Conservation (phyloP, 1,139 yeast genomes). For the Kodamaea arcana region DNA sequence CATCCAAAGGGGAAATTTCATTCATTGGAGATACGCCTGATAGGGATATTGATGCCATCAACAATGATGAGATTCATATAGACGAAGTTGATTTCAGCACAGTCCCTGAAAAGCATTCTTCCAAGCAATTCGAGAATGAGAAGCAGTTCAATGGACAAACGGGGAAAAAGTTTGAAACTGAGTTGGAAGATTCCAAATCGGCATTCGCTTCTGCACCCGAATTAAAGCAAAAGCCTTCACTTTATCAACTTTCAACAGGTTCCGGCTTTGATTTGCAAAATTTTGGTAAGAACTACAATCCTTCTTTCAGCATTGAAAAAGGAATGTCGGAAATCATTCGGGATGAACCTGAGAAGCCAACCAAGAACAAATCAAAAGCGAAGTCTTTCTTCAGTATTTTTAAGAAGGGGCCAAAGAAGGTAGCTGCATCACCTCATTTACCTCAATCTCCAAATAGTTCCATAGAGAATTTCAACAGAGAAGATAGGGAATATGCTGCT, state of each 20-base stretch:
- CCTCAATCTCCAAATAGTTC: slow-evolving; percentile 15
- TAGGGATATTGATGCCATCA: slow-evolving; percentile 3
- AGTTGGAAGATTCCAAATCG: slow-evolving; percentile 4
- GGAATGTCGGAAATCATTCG: slow-evolving; percentile 15
- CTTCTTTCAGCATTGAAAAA: slow-evolving; percentile 28
- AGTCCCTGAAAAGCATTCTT: slow-evolving; percentile 1
- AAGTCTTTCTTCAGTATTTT: slow-evolving; percentile 25
- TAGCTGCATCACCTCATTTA: slow-evolving; percentile 12
- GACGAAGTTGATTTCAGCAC: slow-evolving; percentile 4
- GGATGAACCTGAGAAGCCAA: slow-evolving; percentile 9
- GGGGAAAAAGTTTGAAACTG: neutral
- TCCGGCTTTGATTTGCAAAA: slow-evolving; percentile 40
- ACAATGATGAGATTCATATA: slow-evolving; percentile 7
- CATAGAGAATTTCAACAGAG: slow-evolving; percentile 4
- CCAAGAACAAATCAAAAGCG: slow-evolving; percentile 10
- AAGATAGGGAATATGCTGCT: neutral
- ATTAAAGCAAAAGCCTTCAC: slow-evolving; percentile 11
- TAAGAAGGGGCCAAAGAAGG: slow-evolving; percentile 16
- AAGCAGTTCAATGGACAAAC: neutral
- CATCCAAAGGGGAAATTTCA: slow-evolving; percentile 29
- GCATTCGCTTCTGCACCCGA: slow-evolving; percentile 26
- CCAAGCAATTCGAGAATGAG: neutral
- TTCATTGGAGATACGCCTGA: slow-evolving; percentile 7
- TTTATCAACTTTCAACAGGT: slow-evolving; percentile 32
- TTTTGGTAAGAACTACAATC: slow-evolving; percentile 40